Evolutionary conservation across 495 filamentous ascomycete genomes (phyloP).

Genomic region (Neurospora sublineolata): DNA sequence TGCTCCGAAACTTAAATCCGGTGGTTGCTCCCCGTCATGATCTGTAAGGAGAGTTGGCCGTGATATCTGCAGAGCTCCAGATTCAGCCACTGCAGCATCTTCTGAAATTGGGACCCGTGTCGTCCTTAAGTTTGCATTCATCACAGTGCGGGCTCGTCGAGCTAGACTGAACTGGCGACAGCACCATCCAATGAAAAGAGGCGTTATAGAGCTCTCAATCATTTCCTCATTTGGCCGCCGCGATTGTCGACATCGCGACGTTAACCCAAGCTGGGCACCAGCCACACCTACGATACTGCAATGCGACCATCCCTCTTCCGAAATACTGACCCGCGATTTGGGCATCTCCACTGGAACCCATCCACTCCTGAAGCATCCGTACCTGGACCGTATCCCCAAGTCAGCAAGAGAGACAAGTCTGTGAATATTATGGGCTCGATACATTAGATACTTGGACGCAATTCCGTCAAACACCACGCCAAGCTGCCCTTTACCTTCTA

Average conservation of each 20-base stretch:
- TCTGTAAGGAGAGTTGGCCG: not conserved
- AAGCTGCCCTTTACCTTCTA: not conserved
- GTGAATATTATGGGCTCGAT: not conserved
- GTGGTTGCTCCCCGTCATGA: not conserved
- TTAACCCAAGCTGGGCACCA: not conserved
- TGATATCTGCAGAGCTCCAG: not conserved
- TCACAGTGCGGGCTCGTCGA: not conserved
- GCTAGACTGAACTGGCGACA: not conserved
- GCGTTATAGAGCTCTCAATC: not conserved
- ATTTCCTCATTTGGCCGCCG: not conserved
- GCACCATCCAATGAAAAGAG: not conserved
- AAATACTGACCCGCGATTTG: not conserved
- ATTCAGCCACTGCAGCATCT: not conserved
- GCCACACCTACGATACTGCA: not conserved
- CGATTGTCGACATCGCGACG: not conserved
- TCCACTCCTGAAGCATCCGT: not conserved
- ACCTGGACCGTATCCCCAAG: not conserved
- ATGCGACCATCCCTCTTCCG: not conserved
- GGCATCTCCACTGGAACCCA: not conserved
- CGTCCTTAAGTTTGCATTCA: not conserved
- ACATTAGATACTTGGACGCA: not conserved
- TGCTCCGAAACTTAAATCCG: not conserved
- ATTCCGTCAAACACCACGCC: not conserved
- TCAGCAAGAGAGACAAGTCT: not conserved
- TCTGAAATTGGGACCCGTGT: not conserved